phyloP scores from a whole-genome alignment of 2,329 filamentous ascomycete genomes.

The Aspergillus pseudonomiae region DNA sequence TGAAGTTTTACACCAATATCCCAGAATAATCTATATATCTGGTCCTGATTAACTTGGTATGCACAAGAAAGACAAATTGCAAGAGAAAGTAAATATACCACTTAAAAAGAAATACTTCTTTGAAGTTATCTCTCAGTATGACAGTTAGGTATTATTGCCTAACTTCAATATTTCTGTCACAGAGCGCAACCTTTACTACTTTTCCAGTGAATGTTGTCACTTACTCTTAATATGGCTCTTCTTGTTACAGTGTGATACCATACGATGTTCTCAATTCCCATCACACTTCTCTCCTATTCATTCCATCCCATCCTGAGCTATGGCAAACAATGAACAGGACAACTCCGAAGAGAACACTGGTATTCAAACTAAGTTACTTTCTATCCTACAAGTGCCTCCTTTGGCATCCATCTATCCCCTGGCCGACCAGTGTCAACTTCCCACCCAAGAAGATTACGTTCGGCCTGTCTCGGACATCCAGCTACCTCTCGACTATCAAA shows the following conservation, averaged over 20 bases:
- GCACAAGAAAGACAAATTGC: neutral
- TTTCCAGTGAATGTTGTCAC: neutral
- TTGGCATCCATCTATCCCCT: neutral
- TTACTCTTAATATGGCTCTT: neutral
- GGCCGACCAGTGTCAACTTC: neutral
- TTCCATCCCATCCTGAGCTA: constrained; percentile 1
- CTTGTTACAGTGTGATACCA: neutral
- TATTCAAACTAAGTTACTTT: neutral
- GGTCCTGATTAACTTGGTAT: neutral
- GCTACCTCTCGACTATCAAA: neutral
- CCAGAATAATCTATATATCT: neutral
- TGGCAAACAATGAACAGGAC: neutral
- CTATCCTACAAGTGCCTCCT: constrained; percentile 8
- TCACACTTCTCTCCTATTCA: neutral
- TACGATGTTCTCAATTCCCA: neutral
- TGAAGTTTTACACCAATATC: neutral
- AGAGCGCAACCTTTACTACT: neutral
- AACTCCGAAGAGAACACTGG: neutral
- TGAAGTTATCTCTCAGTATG: neutral
- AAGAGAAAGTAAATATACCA: neutral
- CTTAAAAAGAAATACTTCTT: neutral
- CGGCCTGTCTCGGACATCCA: no score
- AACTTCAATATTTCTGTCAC: neutral
- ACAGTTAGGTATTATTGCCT: neutral
- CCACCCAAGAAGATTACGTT: neutral